Evolutionary conservation across 352 stramenopile species (phyloP), one percentile per base, ranked within the genome.

Genomic region (Globisporangium emineosum): DNA sequence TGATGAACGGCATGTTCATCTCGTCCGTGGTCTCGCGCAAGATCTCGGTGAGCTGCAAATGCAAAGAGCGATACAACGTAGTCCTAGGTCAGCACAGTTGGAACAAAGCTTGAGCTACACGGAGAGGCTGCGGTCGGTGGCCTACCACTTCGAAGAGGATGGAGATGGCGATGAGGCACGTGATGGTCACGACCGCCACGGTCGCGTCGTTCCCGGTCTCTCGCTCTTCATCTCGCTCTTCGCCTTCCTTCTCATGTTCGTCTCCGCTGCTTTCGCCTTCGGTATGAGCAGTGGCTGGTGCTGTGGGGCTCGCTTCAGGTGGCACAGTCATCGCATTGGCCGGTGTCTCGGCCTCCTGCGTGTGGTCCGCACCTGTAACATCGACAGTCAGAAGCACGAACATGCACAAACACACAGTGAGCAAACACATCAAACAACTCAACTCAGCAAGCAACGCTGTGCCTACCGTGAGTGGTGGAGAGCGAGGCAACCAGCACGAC

Each of bases 1-100:
- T 88, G 62, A 88, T 73, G 65, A 88, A 86, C 37, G 79, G 79
- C 79, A 88, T 88, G 65, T 88, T 88, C 57, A 83, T 80, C 19
- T 88, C 79, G 57, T 88, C 79, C 5, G 79, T 87, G 42, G 79
- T 79, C 23, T 88, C 75, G 33, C 59, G 58, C 37, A 88, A 64
- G 12, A 72, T 55, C 57, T 86, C 79, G 9, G 70, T 66, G n/a
- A 66, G 58, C 68, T 45, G 2, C 17, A n/a, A 10, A 8, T 5
- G 15, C 7, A n/a, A 45, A 45, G 6, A n/a, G 15, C 6, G n/a
- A 9, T n/a, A n/a, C n/a, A n/a, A n/a, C n/a, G n/a, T 21, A 21
- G 15, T 21, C 6, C 6, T 45, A 21, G 37, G 15, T 45, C 6
- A 45, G 37, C n/a, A 19, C 9, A 21, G 1, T 2, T 8, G 37